phyloP scores from a whole-genome alignment of 176 grass and related monocot species.

The Elaeis guineensis region DNA sequence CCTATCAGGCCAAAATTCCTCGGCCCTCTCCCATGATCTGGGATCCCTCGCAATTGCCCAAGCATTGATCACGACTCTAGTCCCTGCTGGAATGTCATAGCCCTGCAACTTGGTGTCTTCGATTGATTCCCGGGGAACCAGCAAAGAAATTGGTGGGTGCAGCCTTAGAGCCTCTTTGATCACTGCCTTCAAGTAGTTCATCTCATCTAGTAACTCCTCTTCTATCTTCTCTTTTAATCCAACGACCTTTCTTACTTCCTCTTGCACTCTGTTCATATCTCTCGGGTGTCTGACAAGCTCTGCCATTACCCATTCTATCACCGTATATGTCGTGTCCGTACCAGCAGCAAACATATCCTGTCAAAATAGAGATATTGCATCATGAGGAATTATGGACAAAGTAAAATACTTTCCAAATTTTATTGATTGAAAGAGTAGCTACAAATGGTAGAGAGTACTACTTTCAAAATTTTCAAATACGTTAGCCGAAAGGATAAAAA shows the following conservation, averaged over 20 bases:
- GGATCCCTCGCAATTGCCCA: conserved; percentile 47
- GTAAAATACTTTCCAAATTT: no score
- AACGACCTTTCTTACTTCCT: conserved; percentile 19
- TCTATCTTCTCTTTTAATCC: not conserved
- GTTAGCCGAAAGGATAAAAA: no score
- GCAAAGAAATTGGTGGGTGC: conserved; percentile 23
- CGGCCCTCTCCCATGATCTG: conserved; percentile 19
- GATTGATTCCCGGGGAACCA: conserved; percentile 22
- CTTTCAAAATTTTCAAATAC: no score
- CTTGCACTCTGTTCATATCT: conserved; percentile 31
- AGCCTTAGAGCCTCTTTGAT: conserved; percentile 49
- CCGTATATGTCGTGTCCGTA: conserved; percentile 24
- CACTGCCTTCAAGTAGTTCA: conserved; percentile 17
- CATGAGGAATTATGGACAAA: not conserved
- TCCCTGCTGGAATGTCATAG: conserved; percentile 24
- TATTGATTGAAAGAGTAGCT: no score
- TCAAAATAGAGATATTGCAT: not conserved
- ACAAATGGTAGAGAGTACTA: no score
- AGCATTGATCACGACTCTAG: conserved; percentile 39
- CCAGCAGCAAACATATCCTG: conserved; percentile 33
- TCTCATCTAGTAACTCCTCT: conserved; percentile 16
- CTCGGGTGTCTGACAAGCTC: conserved; percentile 37
- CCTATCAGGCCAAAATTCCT: conserved; percentile 30
- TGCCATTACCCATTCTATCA: conserved; percentile 49
- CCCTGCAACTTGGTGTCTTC: conserved; percentile 25